Evolutionary conservation across 805 yeast genomes (phyloP), one percentile per base, ranked within the genome.

Genomic region (Metschnikowia proteae): DNA sequence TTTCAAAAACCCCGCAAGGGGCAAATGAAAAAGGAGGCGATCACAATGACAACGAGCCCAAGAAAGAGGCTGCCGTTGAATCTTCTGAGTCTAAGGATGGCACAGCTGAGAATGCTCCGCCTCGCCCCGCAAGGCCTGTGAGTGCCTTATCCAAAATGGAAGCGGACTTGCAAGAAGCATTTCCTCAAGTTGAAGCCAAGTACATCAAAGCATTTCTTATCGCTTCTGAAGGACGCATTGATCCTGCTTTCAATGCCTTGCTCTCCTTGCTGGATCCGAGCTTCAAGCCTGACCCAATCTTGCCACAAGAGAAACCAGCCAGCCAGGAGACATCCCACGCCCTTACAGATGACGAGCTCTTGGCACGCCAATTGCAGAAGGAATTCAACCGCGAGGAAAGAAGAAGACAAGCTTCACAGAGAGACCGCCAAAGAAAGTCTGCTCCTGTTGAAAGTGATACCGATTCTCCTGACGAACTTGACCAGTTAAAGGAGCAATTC

Each of bases 241-340:
- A 89, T 58, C 83, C 87, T 1, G 96, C 97, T 1, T 92, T 92
- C 72, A 86, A 85, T 64, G 97, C 97, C 0, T 71, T 91, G 59
- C 72, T 92, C 51, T 88, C 79, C 57, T 68, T 88, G 47, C 83
- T 88, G 13, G 97, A 91, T 66, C 92, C 92, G 7, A 63, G 74
- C 3, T 74, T 75, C 51, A 76, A 76, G 52, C 81, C 84, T 10
- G 80, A 77, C 52, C 81, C 80, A 28, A 55, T 57, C 8, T 66
- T 68, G 13, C 47, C 41, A 4, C 46, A 49, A 9, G 35, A 42
- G 4, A 32, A 46, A 30, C 44, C 46, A 7, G 36, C 36, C 11
- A 45, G 31, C 31, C 48, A 39, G 1, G 54, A 54, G 7, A 56
- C 54, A 32, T 72, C 74, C 4, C 62, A 63, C 3, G 49, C 66